phyloP scores from a whole-genome alignment of 2,329 filamentous ascomycete species.

The Sporothrix mexicana region DNA sequence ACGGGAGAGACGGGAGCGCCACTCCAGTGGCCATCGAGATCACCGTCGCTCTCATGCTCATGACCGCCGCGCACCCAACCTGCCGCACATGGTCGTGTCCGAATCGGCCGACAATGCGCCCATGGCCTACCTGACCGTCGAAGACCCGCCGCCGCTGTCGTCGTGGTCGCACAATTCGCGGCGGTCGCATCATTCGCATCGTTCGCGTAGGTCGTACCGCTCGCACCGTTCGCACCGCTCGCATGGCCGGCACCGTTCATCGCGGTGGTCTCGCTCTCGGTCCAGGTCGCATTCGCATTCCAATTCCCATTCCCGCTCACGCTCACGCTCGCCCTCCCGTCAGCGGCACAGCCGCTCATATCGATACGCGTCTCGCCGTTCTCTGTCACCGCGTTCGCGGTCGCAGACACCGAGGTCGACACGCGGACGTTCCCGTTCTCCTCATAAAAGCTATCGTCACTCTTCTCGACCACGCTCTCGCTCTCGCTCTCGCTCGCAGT shows the following conservation, averaged over 20 bases:
- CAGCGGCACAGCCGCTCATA: background rate
- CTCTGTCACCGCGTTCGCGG: conserved; percentile 1
- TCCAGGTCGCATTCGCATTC: background rate
- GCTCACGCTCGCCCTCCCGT: background rate
- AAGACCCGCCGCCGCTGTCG: conserved; percentile 1
- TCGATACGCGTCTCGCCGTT: conserved; percentile 8
- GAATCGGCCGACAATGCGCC: background rate
- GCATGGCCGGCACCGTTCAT: background rate
- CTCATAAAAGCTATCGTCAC: background rate
- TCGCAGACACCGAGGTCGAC: background rate
- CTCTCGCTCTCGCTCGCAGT: background rate
- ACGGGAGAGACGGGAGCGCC: background rate
- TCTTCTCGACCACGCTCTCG: background rate
- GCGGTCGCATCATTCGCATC: background rate
- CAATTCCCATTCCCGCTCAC: background rate
- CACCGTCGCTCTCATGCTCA: background rate
- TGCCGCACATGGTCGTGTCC: conserved; percentile 9
- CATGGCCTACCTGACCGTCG: conserved; percentile 8
- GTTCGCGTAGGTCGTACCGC: background rate
- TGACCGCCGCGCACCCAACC: background rate
- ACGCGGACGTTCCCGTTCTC: conserved; percentile 1
- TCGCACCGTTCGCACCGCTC: background rate
- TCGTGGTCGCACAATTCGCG: conserved; percentile 19
- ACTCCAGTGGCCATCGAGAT: background rate
- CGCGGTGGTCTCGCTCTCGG: background rate